Evolutionary conservation across 176 grass and related monocot species (phyloP).

Genomic region (Raddia guianensis): DNA sequence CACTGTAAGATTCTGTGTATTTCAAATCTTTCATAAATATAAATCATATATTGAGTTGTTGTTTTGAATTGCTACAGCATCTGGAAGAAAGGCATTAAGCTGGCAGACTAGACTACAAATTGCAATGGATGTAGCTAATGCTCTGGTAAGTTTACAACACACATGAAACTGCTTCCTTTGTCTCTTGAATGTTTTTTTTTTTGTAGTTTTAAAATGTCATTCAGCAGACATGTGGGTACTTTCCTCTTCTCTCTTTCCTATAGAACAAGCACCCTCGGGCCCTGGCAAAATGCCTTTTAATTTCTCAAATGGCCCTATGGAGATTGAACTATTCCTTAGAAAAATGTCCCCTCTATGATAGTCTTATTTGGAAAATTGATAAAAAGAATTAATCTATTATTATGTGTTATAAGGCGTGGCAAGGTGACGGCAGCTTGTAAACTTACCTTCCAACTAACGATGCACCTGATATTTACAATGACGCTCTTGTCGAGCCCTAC

Average conservation of each 20-base stretch:
- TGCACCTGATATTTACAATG: too few relatives aligned
- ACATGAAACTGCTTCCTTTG: slow-evolving; percentile 12
- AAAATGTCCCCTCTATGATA: neutral
- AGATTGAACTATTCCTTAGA: neutral
- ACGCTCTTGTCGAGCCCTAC: too few relatives aligned
- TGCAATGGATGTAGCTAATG: slow-evolving; percentile 93
- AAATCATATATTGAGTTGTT: slow-evolving; percentile 19
- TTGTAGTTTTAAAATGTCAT: neutral
- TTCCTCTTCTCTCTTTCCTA: neutral
- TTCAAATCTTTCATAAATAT: slow-evolving; percentile 23
- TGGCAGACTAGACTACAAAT: slow-evolving; percentile 84
- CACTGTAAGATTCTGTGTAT: slow-evolving; percentile 61
- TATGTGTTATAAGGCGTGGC: slow-evolving; percentile 1
- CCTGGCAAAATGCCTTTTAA: neutral
- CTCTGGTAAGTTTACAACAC: slow-evolving; percentile 61
- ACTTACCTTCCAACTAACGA: too few relatives aligned
- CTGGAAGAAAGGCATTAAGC: slow-evolving; percentile 66
- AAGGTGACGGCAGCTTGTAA: too few relatives aligned
- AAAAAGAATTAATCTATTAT: neutral
- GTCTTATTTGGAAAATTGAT: slow-evolving; percentile 12
- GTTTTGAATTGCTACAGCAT: slow-evolving; percentile 52
- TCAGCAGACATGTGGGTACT: neutral
- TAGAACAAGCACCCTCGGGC: neutral
- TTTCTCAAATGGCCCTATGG: neutral
- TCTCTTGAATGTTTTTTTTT: neutral